phyloP scores from a whole-genome alignment of 2,329 filamentous ascomycete species.

The Sporothrix pseudoabietina region DNA sequence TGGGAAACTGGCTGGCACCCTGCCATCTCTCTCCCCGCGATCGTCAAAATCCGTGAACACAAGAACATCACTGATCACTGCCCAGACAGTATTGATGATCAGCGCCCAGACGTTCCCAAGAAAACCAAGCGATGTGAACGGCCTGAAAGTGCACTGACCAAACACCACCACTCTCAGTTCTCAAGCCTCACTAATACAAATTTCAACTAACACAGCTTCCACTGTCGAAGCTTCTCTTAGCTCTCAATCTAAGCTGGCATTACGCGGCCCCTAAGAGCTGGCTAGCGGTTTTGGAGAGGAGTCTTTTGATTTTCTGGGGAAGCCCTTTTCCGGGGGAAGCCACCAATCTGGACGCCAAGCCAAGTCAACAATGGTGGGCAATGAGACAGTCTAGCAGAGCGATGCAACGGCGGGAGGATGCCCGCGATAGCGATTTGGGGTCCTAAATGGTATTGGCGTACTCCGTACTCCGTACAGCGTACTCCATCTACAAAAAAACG shows the following conservation, averaged over 20 bases:
- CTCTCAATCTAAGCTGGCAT: neutral
- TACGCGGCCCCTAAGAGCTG: neutral
- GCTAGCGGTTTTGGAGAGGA: neutral
- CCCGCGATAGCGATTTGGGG: neutral
- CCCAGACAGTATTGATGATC: neutral
- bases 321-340: slow-evolving; percentile 16
- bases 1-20: neutral
- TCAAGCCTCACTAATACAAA: neutral
- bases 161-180: neutral
- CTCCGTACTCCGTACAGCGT: neutral
- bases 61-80: neutral
- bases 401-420: neutral
- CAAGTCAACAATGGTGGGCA: neutral
- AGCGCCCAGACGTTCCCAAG: neutral
- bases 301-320: slow-evolving; percentile 7
- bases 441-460: neutral
- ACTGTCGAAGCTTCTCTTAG: neutral
- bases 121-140: neutral
- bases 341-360: neutral
- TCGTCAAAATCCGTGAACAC: neutral
- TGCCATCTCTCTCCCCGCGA: neutral
- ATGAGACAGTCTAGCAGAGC: too few relatives aligned
- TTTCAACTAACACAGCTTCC: neutral
- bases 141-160: neutral
- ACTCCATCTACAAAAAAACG: neutral